Percentiles rank a stretch among this genome's conserved stretches.
phyloP scores from a whole-genome alignment of 2,329 filamentous ascomycete genomes.

The Plectosphaerella sp. region DNA sequence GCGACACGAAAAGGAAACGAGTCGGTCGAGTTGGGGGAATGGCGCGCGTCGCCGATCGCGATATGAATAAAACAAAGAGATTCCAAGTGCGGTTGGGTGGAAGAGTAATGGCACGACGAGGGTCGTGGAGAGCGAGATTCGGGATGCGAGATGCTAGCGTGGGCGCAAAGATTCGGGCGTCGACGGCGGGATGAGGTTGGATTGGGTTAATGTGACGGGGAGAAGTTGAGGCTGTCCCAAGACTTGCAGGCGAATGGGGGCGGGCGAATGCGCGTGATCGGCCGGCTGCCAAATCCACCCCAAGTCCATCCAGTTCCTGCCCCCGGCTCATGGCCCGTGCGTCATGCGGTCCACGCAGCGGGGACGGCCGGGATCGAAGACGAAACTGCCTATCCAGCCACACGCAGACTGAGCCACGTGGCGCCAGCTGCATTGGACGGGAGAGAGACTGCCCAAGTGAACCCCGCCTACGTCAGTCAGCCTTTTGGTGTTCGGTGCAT shows the following conservation, averaged over 20 bases:
- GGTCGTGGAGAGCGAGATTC: not conserved
- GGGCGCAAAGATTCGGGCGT: not conserved
- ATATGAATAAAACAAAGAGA: not conserved
- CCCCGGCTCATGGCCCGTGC: not conserved
- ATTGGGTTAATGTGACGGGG: not conserved
- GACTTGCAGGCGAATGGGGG: not conserved
- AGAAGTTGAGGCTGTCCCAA: conserved; percentile 4
- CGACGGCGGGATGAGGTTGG: not conserved
- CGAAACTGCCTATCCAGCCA: not conserved
- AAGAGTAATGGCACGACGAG: no score
- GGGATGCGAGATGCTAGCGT: not conserved
- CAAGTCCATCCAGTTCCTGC: not conserved
- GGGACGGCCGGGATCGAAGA: not conserved
- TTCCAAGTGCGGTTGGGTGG: not conserved
- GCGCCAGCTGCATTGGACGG: not conserved
- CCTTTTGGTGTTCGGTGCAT: not conserved
- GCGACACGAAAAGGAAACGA: not conserved
- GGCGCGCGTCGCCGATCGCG: not conserved
- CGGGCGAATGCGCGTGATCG: conserved; percentile 4
- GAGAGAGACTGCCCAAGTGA: no score
- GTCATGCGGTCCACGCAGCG: not conserved
- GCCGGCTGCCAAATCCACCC: not conserved
- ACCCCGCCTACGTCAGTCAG: not conserved
- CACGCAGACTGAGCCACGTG: not conserved
- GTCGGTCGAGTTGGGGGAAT: not conserved